These are phyloP conservation scores for Geotrichum macrosporum DNA, from an alignment of 1,139 yeast genomes.

Conservation along the genomic window DNA sequence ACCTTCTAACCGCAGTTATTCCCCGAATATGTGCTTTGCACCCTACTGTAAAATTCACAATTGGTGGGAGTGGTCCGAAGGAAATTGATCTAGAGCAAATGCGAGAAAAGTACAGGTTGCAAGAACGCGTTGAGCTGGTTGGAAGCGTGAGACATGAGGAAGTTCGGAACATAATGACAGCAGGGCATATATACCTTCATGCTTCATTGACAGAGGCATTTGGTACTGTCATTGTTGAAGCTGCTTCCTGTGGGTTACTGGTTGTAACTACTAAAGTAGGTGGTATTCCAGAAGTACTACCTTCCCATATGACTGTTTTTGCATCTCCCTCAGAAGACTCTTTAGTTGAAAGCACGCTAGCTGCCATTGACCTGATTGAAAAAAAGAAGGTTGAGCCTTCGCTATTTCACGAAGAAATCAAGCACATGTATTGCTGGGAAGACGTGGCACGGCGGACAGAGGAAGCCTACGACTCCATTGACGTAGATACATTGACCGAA, in stretches of 20 bases:
- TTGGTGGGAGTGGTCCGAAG: constrained; percentile 98
- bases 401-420: constrained; percentile 71
- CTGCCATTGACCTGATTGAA: constrained; percentile 58
- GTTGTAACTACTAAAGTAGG: constrained; percentile 97
- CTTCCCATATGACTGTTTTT: constrained; percentile 87
- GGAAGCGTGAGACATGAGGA: constrained; percentile 91
- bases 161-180: constrained; percentile 87
- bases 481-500: constrained; percentile 43
- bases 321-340: constrained; percentile 85
- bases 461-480: constrained; percentile 60
- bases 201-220: constrained; percentile 96
- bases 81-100: constrained; percentile 91
- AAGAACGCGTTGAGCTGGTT: constrained; percentile 77
- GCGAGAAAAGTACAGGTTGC: constrained; percentile 81
- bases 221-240: constrained; percentile 96
- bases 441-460: constrained; percentile 87
- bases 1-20: constrained; percentile 74
- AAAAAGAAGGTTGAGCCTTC: constrained; percentile 64
- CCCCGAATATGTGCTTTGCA: constrained; percentile 72
- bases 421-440: constrained; percentile 86
- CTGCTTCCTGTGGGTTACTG: constrained; percentile 90
- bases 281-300: constrained; percentile 95
- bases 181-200: constrained; percentile 90
- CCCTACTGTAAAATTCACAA: constrained; percentile 65
- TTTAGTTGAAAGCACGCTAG: constrained; percentile 60